Percentiles rank a stretch among this genome's conserved stretches.
Evolutionary conservation across 2,329 filamentous ascomycete species (phyloP).

Genomic region (Lachnellula arida): DNA sequence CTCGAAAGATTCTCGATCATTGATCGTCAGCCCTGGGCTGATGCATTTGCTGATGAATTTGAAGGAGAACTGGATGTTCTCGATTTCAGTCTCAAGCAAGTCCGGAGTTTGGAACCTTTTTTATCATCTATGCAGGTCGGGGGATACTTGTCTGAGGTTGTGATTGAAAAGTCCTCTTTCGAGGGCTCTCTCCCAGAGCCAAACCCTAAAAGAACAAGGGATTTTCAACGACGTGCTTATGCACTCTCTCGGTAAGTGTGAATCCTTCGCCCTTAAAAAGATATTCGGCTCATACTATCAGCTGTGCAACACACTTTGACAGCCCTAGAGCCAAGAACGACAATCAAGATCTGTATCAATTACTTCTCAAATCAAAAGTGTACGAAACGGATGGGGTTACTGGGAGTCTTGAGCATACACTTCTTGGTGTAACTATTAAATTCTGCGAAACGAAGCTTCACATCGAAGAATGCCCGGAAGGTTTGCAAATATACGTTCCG

Average conservation of each 20-base stretch:
- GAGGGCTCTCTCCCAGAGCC: constrained; percentile 4
- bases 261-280: background rate
- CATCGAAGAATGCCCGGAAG: constrained; percentile 8
- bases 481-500: constrained; percentile 14
- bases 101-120: constrained; percentile 8
- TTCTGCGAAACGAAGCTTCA: constrained; percentile 11
- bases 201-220: constrained; percentile 3
- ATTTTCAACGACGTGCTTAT: constrained; percentile 9
- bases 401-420: constrained; percentile 8
- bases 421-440: constrained; percentile 9
- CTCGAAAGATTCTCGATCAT: constrained; percentile 11
- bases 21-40: constrained; percentile 6
- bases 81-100: constrained; percentile 13
- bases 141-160: constrained; percentile 10
- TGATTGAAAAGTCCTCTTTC: constrained; percentile 11
- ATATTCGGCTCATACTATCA: constrained; percentile 6
- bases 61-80: constrained; percentile 9
- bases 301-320: constrained; percentile 13
- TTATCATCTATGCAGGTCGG: constrained; percentile 4
- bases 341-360: constrained; percentile 6
- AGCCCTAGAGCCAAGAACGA: constrained; percentile 11
- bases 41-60: too few species aligned
- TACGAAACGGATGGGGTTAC: constrained; percentile 11
- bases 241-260: constrained; percentile 9
- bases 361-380: constrained; percentile 8